Evolutionary conservation across 1,284 basidiomycete genomes (phyloP), one percentile per base, ranked within the genome.

Genomic region (Tylopilus orsonianus): DNA sequence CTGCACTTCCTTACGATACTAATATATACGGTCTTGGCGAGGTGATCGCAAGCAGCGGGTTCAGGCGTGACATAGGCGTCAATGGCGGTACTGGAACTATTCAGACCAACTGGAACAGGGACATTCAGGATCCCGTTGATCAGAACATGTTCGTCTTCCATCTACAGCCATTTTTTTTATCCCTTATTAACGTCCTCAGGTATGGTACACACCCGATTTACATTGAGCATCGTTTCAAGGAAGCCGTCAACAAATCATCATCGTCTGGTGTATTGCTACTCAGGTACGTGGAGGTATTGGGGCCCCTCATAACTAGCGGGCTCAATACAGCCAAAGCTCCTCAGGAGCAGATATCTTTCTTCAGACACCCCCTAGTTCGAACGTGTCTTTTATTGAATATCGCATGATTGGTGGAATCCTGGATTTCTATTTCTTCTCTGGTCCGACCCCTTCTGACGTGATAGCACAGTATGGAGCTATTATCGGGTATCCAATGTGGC

Each of bases 21-120:
- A 88, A 91, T 57, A 75, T 92, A 37, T 90, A 90, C 55, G 90
- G 90, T 1, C 70, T 92, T 8, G 89, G 88, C 4, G 88, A 93
- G 63, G 78, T 81, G 18, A 74, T 88, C 23, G 75, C 84, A 1
- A 79, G 77, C 56, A 81, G 81, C 54, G 83, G 83, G 5, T 85
- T 86, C 64, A 69, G 87, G 29, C 73, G 87, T 12, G 75, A 85
- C 54, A 69, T 84, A 20, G 77, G 75, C 13, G 71, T 73, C 1
- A 64, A 75, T 49, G 78, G 77, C 2, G 75, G 74, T 2, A 54
- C 65, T 22, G 81, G 82, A 2, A 85, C 82, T 0, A 70, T 88
- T 8, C 87, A 89, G 61, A 83, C 85, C 2, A 73, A 81, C 66
- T 89, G 87, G 84, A 78, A 78, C 8, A 75, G 86, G 16, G 85